Base-by-base conservation (phyloP, 192 early-diverging fungal species). In the Oehlia diaphana region DNA sequence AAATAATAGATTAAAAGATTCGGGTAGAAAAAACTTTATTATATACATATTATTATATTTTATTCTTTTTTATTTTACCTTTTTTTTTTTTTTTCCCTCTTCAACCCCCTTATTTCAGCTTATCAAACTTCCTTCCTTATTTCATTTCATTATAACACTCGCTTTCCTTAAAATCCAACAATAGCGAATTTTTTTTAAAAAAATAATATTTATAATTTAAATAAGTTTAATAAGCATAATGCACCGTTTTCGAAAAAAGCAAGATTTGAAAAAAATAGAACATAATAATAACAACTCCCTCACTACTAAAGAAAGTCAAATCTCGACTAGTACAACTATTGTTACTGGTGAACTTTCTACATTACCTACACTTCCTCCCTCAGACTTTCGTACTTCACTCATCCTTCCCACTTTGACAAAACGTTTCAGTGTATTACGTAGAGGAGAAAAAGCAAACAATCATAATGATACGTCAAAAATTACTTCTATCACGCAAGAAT, bases 161-260 rank as follows among this genome's bases (percentile, higher is more conserved):
- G 44, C 44, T 47, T 47, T 47, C 44, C 44, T 47, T 47, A 12
- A 47, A 47, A 12, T 12, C 44, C 44, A 47, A 47, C 44, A 47
- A 47, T 47, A 1, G 44, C 9, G 44, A 13, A 47, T 47, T 47
- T 47, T 42, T 8, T 5, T 0, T 26, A 26, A 26, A 42, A 47
- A 2, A 47, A 47, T 12, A 12, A 47, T 47, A 12, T 47, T 12
- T 12, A 47, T 47, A 37, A 37, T 37, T 37, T 37, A 37, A 26
- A 26, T 26, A 26, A 26, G 26, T 26, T 26, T 26, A 26, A 6
- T 47, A 44, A 44, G 9, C 28, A 69, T 19, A 49, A 76, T 76
- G 74, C 63, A 76, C 35, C 39, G 63, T 28, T 76, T 76, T 42
- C 14, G 58, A 64, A 76, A 76, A 28, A 76, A 63, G 74, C 35